Conservation (phyloP, 2,329 filamentous ascomycete genomes). For the Arthroderma sp. region DNA sequence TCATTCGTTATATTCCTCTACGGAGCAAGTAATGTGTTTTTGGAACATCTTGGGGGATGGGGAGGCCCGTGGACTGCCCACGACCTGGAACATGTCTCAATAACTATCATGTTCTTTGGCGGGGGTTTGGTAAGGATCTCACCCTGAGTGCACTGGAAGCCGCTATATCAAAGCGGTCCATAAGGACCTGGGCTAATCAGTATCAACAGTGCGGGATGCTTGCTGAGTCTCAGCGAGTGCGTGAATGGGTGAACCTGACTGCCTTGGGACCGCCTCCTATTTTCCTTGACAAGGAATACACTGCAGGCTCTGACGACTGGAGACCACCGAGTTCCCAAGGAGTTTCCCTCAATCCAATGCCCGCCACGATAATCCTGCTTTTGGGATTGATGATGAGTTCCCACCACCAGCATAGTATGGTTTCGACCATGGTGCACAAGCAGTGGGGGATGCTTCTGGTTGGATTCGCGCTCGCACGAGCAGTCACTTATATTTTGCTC, state of each 20-base stretch:
- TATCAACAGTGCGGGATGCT: conserved; percentile 60
- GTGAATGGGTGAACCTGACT: conserved; percentile 41
- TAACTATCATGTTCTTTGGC: conserved; percentile 86
- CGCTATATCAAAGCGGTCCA: not conserved
- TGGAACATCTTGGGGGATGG: conserved; percentile 72
- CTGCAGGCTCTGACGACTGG: conserved; percentile 39
- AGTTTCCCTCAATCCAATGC: conserved; percentile 77
- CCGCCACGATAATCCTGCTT: conserved; percentile 71
- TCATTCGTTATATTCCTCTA: conserved; percentile 84
- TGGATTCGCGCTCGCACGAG: conserved; percentile 66
- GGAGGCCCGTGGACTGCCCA: conserved; percentile 60
- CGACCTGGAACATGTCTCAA: conserved; percentile 84
- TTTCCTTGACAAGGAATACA: conserved; percentile 4
- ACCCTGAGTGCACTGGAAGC: not conserved
- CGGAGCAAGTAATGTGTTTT: conserved; percentile 77
- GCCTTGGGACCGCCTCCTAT: conserved; percentile 3
- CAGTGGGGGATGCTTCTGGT: conserved; percentile 84
- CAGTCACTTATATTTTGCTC: conserved; percentile 64
- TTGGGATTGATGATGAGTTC: conserved; percentile 92
- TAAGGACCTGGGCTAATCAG: conserved; percentile 13
- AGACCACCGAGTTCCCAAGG: conserved; percentile 54
- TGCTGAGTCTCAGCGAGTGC: conserved; percentile 60
- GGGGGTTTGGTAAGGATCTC: conserved; percentile 57
- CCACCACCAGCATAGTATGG: conserved; percentile 71
- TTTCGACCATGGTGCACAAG: conserved; percentile 82